Evolutionary conservation across 805 yeast genomes (phyloP).

Genomic region (Lipomyces lipofer): DNA sequence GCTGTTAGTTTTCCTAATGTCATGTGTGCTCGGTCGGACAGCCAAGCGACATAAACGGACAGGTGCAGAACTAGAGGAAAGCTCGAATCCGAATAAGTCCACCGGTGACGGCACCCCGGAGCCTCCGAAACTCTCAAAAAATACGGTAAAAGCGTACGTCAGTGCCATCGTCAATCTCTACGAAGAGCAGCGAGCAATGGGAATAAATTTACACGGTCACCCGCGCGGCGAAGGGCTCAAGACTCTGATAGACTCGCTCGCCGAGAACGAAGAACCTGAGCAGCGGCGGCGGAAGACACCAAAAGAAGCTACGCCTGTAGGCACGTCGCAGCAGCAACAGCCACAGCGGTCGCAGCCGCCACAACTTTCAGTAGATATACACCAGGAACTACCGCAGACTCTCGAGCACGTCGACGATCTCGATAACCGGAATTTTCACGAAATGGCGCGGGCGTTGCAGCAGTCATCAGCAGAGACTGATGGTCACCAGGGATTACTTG

Average conservation of each 20-base stretch:
- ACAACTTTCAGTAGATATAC: neutral
- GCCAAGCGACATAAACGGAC: conserved; percentile 9
- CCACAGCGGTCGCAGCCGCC: neutral
- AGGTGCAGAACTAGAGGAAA: neutral
- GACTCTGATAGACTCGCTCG: conserved; percentile 2
- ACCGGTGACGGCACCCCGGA: neutral
- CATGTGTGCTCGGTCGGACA: conserved; percentile 1
- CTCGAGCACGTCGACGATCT: neutral
- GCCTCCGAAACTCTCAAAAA: conserved; percentile 7
- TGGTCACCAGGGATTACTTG: neutral
- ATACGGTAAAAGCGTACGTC: conserved; percentile 10
- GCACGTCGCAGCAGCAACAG: neutral
- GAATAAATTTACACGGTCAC: conserved; percentile 8
- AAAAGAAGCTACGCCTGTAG: neutral
- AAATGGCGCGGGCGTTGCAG: neutral
- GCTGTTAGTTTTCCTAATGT: conserved; percentile 1
- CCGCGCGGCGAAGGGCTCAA: conserved; percentile 10
- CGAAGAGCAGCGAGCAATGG: conserved; percentile 6
- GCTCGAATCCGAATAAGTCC: neutral
- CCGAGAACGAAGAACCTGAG: conserved; percentile 13
- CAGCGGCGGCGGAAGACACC: conserved; percentile 5
- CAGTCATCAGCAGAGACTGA: neutral
- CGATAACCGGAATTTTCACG: conserved; percentile 1
- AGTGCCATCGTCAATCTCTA: conserved; percentile 9
- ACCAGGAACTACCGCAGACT: neutral